Evolutionary conservation across 2,329 filamentous ascomycete genomes (phyloP).

Genomic region (Pseudocercospora vitis): DNA sequence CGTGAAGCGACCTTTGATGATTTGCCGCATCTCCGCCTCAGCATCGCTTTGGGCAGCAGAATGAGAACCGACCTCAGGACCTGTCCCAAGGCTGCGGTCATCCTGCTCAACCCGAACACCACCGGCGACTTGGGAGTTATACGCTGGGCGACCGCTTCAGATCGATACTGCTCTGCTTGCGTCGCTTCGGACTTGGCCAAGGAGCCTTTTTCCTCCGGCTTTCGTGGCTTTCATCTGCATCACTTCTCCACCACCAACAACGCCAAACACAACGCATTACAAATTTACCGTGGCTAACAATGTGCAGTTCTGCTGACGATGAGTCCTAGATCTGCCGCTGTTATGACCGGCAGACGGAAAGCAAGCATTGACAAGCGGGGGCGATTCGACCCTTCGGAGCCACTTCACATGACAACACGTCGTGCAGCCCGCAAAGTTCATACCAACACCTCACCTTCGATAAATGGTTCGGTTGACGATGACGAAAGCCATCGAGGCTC

Average conservation of each 20-base stretch:
- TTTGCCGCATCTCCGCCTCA: conserved; percentile 19
- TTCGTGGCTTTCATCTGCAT: background rate
- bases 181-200: background rate
- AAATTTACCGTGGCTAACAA: conserved; percentile 8
- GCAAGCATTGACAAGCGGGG: conserved; percentile 14
- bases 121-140: background rate
- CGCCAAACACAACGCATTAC: background rate
- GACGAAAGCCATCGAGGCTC: conserved; percentile 29
- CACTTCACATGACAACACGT: conserved; percentile 52
- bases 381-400: conserved; percentile 48
- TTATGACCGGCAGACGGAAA: background rate
- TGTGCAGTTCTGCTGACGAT: conserved; percentile 1
- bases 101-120: background rate
- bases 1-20: conserved; percentile 3
- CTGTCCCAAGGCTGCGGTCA: background rate
- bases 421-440: conserved; percentile 24
- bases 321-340: conserved; percentile 11
- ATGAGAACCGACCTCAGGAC: background rate
- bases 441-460: conserved; percentile 26
- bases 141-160: background rate
- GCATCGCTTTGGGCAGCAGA: conserved; percentile 3
- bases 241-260: background rate
- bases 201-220: conserved; percentile 3
- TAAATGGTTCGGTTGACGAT: conserved; percentile 31
- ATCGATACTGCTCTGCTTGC: background rate